Percentiles rank a stretch among this genome's conserved stretches.
phyloP scores from a whole-genome alignment of 176 grass and related monocot species.

The Metroxylon sagu region DNA sequence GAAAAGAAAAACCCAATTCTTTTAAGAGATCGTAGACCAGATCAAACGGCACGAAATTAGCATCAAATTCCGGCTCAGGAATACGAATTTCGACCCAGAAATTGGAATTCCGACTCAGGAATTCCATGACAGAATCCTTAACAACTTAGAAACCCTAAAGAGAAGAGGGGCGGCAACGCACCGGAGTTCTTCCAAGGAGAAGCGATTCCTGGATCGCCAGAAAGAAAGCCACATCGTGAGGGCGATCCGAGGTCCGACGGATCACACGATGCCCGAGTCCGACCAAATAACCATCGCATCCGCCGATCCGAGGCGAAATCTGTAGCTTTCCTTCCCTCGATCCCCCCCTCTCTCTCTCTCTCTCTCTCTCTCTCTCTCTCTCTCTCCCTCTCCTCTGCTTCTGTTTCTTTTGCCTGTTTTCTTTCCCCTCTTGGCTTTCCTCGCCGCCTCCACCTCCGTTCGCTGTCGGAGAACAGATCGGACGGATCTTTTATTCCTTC shows the following conservation, averaged over 20 bases:
- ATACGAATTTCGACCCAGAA: background rate
- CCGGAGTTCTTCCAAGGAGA: slow-evolving; percentile 95
- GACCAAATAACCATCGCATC: slow-evolving; percentile 6
- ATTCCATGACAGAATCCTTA: background rate
- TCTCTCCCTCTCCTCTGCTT: background rate
- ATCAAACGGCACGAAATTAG: too few species aligned
- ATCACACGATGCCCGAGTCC: slow-evolving; percentile 4
- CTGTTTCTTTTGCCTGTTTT: background rate
- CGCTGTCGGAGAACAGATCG: too few species aligned
- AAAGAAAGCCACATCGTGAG: slow-evolving; percentile 76
- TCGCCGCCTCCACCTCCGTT: too few species aligned
- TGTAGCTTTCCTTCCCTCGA: background rate
- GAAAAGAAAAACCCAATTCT: too few species aligned
- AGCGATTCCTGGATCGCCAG: slow-evolving; percentile 85
- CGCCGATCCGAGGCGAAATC: background rate
- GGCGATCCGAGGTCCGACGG: slow-evolving; percentile 2
- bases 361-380: background rate
- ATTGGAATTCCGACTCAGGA: background rate
- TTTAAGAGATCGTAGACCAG: too few species aligned
- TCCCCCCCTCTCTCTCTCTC: background rate
- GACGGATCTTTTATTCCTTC: too few species aligned
- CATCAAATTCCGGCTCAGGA: too few species aligned
- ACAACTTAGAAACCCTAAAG: slow-evolving; percentile 5
- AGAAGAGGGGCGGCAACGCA: slow-evolving; percentile 15
- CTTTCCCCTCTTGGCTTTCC: too few species aligned